These are phyloP conservation scores for Monilinia fructigena DNA, from an alignment of 2,329 filamentous ascomycete genomes.

Conservation along the genomic window DNA sequence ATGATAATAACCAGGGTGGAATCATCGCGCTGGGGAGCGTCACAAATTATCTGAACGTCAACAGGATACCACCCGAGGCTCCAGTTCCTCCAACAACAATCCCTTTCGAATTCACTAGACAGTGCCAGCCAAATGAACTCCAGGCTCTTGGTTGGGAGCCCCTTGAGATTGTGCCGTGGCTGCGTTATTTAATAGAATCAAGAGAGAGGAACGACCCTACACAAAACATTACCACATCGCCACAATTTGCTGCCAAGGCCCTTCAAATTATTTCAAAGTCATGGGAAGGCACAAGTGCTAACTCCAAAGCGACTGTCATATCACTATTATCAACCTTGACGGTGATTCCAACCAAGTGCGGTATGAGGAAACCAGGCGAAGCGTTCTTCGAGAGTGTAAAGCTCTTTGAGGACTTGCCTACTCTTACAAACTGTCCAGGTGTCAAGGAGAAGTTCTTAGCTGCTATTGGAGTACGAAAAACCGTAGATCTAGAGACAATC, in stretches of 20 bases:
- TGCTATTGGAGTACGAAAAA: constrained; percentile 87
- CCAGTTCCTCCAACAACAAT: constrained; percentile 81
- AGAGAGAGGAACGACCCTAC: constrained; percentile 57
- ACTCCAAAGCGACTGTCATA: constrained; percentile 64
- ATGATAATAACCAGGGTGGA: constrained; percentile 59
- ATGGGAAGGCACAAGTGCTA: constrained; percentile 75
- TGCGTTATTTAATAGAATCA: constrained; percentile 74
- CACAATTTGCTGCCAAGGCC: constrained; percentile 74
- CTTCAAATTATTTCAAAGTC: constrained; percentile 80
- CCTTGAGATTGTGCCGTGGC: constrained; percentile 81
- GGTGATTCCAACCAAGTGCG: constrained; percentile 84
- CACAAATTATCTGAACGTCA: constrained; percentile 70
- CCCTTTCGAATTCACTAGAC: constrained; percentile 77
- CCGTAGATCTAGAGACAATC: constrained; percentile 89
- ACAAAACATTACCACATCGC: constrained; percentile 68
- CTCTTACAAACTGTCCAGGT: constrained; percentile 70
- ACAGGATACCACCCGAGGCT: constrained; percentile 75
- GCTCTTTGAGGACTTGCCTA: constrained; percentile 89
- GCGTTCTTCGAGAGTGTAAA: constrained; percentile 93
- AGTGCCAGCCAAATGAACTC: constrained; percentile 64
- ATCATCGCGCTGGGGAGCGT: constrained; percentile 78
- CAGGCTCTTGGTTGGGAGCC: constrained; percentile 83
- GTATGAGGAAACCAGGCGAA: constrained; percentile 82
- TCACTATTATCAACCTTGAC: constrained; percentile 65
- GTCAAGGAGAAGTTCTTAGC: constrained; percentile 89